These are phyloP conservation scores for Erythrobasidium hasegawianum DNA, from an alignment of 1,284 basidiomycete genomes.

Conservation along the genomic window DNA sequence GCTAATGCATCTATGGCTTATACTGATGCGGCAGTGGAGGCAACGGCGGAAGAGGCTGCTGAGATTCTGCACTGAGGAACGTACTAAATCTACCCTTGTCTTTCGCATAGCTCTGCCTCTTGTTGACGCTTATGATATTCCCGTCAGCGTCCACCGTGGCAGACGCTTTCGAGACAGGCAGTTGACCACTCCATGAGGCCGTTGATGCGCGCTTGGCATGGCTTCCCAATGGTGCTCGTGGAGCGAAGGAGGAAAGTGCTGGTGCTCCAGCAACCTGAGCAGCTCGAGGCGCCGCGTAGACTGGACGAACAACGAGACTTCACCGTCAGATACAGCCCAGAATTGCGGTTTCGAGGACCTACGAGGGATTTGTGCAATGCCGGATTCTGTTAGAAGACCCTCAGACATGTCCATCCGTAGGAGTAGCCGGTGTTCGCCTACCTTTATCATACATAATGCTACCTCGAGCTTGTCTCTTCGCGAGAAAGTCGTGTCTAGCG, in stretches of 20 bases:
- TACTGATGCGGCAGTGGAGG: too few species aligned
- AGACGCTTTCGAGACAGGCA: neutral
- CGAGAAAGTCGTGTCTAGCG: neutral
- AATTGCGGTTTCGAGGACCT: neutral
- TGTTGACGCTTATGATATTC: neutral
- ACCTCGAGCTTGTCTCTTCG: conserved; percentile 7
- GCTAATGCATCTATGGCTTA: too few species aligned
- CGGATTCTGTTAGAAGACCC: neutral
- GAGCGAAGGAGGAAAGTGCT: conserved; percentile 26
- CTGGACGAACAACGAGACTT: neutral
- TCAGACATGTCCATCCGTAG: neutral
- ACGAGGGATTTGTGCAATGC: conserved; percentile 15
- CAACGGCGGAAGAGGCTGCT: too few species aligned
- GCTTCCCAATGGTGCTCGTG: conserved; percentile 1
- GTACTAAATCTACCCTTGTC: neutral
- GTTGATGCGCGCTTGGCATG: neutral
- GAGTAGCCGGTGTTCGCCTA: neutral
- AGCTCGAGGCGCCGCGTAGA: conserved; percentile 10
- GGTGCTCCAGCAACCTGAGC: conserved; percentile 7
- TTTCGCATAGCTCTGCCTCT: neutral
- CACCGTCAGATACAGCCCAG: neutral
- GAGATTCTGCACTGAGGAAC: neutral
- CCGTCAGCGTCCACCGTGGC: neutral
- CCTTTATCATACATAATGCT: conserved; percentile 12
- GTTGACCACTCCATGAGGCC: neutral